Percentiles rank a stretch among this genome's conserved stretches.
Evolutionary conservation across 208 protist genomes (phyloP).

Genomic region (Leishmania aethiopica): DNA sequence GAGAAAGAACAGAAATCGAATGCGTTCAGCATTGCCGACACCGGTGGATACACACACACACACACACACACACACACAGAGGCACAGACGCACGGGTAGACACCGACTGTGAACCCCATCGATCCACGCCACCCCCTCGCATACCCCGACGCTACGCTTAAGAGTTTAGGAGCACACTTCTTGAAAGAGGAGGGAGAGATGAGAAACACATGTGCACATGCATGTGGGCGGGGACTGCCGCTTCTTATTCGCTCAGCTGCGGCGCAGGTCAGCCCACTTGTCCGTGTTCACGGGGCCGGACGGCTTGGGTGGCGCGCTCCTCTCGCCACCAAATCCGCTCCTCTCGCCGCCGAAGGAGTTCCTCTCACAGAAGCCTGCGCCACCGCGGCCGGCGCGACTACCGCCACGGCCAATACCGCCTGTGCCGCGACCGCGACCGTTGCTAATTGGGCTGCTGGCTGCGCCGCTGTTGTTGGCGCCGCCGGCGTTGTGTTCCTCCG

Average conservation of each 20-base stretch:
- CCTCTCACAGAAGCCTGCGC: not conserved
- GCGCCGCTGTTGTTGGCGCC: constrained; percentile 1
- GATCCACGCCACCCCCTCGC: not conserved
- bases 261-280: constrained; percentile 39
- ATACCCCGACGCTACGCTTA: not conserved
- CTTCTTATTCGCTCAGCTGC: not conserved
- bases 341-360: not conserved
- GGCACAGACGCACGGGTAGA: not conserved
- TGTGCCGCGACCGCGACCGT: constrained; percentile 31
- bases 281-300: constrained; percentile 15
- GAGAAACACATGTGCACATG: not conserved
- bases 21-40: not conserved
- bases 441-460: constrained; percentile 11
- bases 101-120: not conserved
- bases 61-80: not conserved
- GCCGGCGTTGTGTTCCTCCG: not conserved
- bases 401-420: constrained; percentile 20
- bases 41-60: not conserved
- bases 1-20: not conserved
- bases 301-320: constrained; percentile 1
- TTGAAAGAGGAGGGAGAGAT: not conserved
- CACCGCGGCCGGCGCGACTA: constrained; percentile 25
- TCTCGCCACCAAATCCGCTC: not conserved
- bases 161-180: not conserved
- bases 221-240: not conserved